Evolutionary conservation across 805 yeast species (phyloP).

Genomic region (Kazachstania bromeliacearum): DNA sequence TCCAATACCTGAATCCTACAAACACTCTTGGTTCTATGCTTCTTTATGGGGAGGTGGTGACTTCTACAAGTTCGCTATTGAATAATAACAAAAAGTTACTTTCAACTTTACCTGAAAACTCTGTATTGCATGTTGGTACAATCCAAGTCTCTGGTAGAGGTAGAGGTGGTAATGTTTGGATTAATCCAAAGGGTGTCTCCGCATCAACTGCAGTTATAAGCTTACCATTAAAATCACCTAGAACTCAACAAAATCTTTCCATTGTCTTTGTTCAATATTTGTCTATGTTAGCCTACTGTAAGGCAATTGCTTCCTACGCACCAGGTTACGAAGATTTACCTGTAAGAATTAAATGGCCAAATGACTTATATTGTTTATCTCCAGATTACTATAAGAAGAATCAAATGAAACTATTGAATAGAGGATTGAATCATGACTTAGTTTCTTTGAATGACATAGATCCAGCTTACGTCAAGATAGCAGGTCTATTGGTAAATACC

Average conservation of each 20-base stretch:
- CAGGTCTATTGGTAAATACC: slow-evolving; percentile 80
- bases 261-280: slow-evolving; percentile 83
- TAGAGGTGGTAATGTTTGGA: slow-evolving; percentile 91
- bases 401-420: slow-evolving; percentile 16
- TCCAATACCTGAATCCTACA: slow-evolving; percentile 24
- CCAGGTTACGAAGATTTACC: slow-evolving; percentile 69
- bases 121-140: slow-evolving; percentile 46
- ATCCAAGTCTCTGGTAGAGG: slow-evolving; percentile 89
- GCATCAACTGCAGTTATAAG: slow-evolving; percentile 69
- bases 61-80: slow-evolving; percentile 74
- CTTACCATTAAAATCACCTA: slow-evolving; percentile 37
- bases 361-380: slow-evolving; percentile 70
- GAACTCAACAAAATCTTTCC: slow-evolving; percentile 38
- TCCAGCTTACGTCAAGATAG: slow-evolving; percentile 62
- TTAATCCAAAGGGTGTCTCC: slow-evolving; percentile 85
- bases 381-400: slow-evolving; percentile 45
- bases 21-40: slow-evolving; percentile 51
- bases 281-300: slow-evolving; percentile 72
- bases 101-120: slow-evolving; percentile 33
- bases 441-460: slow-evolving; percentile 44
- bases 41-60: slow-evolving; percentile 78
- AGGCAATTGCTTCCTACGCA: slow-evolving; percentile 55
- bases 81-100: slow-evolving; percentile 62
- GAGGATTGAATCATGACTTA: slow-evolving; percentile 23
- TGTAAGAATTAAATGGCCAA: slow-evolving; percentile 89